Evolutionary conservation across 129 eudicot species (phyloP), one percentile per base, ranked within the genome.

Genomic region (Heracleum sosnowskyi): DNA sequence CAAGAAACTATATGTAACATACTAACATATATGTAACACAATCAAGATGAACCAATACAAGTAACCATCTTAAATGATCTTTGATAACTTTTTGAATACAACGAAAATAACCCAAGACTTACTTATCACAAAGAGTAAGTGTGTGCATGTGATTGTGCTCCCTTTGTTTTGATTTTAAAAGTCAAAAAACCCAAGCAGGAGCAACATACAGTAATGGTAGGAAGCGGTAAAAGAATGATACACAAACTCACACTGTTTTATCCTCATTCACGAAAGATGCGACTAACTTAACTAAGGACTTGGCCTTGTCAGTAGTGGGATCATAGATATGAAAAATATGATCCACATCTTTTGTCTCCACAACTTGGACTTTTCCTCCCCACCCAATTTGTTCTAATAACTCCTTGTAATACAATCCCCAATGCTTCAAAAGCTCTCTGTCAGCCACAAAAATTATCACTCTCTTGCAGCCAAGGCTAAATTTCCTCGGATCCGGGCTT

Each of bases 381-480:
- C 88, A 85, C 20, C 81, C 83, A 63, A 79, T 73, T 72, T 74
- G 66, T 26, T 72, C 83, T 69, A 87, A 28, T 36, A 76, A 76
- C 7, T 84, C 86, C 28, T 57, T 55, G 49, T 87, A 84, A 36
- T 44, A 37, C 39, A 76, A 73, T 37, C 90, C 86, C 64, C 90
- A 79, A 29, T 81, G 87, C 74, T 74, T 87, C 13, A 87, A 78
- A 33, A 17, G 4, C 77, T 85, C 88, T 53, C 78, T 78, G 72
- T 82, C 91, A 8, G 85, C 91, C 35, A 87, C 87, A 81, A 84
- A 74, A 11, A 87, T 34, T 53, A 87, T 76, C 31, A 84, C 71
- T 81, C 75, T 85, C 17, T 36, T 60, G 42, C 88, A 69, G 15
- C 84, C 86, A 36, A 82, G 44, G 3, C 45, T 11, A 42, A 44